Evolutionary conservation across 2,329 filamentous ascomycete species (phyloP), one percentile per base, ranked within the genome.

Genomic region (Huntiella savannae): DNA sequence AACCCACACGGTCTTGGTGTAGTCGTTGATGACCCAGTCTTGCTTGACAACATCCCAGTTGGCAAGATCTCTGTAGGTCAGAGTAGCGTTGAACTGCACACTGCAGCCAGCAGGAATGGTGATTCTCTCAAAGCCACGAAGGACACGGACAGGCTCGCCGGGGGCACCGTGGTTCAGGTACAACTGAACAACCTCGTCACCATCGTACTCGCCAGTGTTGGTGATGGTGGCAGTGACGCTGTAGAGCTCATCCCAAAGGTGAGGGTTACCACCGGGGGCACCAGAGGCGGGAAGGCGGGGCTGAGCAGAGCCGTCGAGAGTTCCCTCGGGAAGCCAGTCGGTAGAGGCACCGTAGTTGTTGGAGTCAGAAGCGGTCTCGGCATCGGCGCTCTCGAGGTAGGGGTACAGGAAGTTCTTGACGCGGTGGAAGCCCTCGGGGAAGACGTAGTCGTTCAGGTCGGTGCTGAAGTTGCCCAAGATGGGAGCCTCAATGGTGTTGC

Each of bases 11-110:
- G 59, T 73, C 66, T 76, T 76, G 48, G 64, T 56, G 40, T 61
- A 55, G 13, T 62, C 54, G 6, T 63, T 67, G n/a, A 75, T 55
- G 40, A 85, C 72, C 87, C 88, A 96, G 66, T 95, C 79, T 68
- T 95, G 87, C n/a, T 63, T 59, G 1, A 57, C 68, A 1, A 73
- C 65, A 54, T 94, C 83, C 87, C 88, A 95, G 64, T 86, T 91
- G 58, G 79, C 85, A 47, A 95, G 54, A 57, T 95, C 88, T 48
- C 85, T 76, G 35, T 87, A 72, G 4, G 77, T 86, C 47, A 95
- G 62, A 12, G 77, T 70, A 0, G 74, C 77, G 1, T 60, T 67
- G 65, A 91, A 92, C 2, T 68, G 73, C 3, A 65, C 68, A 44
- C 70, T 75, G 60, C 75, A 60, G n/a, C 83, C 84, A 0, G 83